phyloP scores from a whole-genome alignment of 139 green algal genomes.

The Picochlorum sp. region DNA sequence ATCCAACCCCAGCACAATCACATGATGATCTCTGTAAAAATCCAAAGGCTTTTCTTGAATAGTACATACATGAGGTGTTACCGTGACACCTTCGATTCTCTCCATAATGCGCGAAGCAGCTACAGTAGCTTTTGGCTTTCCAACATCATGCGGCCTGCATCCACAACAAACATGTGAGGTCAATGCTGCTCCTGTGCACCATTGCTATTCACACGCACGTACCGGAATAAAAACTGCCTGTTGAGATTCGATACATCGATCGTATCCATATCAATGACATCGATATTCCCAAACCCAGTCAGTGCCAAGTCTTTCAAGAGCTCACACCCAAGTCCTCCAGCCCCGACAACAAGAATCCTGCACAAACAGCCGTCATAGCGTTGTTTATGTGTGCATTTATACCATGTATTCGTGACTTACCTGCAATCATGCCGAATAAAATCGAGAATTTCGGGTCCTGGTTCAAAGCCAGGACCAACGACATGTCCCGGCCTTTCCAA shows the following conservation, averaged over 20 bases:
- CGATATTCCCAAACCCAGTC: conserved; percentile 89
- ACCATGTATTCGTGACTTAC: not conserved
- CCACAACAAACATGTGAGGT: not conserved
- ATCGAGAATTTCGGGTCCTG: conserved; percentile 49
- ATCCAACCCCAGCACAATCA: conserved; percentile 95
- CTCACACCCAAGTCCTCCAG: conserved; percentile 96
- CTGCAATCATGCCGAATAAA: conserved; percentile 56
- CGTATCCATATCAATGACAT: conserved; percentile 99
- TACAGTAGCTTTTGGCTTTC: conserved; percentile 85
- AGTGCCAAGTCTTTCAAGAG: conserved; percentile 97
- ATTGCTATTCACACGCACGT: not conserved
- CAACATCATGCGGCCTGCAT: conserved; percentile 62
- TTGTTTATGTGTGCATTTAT: no score
- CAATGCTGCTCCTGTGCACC: no score
- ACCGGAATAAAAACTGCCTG: conserved; percentile 93
- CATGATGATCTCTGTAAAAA: conserved; percentile 88
- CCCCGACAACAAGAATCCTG: conserved; percentile 82
- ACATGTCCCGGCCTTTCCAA: conserved; percentile 65
- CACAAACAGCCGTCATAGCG: not conserved
- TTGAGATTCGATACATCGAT: conserved; percentile 99
- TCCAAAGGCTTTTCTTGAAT: conserved; percentile 92
- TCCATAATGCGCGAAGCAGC: conserved; percentile 76
- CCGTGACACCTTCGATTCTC: conserved; percentile 67
- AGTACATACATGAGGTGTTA: conserved; percentile 76
- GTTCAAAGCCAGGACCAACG: conserved; percentile 79